Base-by-base conservation (phyloP, 1,284 basidiomycete species). In the Ceratobasidium sp. region DNA sequence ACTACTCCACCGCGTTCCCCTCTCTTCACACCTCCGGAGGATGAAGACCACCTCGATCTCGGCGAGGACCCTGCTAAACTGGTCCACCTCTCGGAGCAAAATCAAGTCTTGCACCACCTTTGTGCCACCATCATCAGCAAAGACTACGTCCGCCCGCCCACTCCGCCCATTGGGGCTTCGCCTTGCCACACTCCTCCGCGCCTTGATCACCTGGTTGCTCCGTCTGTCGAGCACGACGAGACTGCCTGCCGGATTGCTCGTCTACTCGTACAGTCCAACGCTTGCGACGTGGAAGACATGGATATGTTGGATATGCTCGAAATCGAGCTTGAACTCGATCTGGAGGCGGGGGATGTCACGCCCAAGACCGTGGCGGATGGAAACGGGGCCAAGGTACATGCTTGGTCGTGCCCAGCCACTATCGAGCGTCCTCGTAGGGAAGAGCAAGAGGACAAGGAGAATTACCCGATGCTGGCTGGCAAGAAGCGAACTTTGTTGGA, bases 161-260 rank as follows among this genome's bases (percentile, higher is more conserved):
- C 71, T 7, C 71, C 71, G 7, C 71, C 71, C 8, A 23, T 30
- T 8, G 71, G 71, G 8, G 57, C 57, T 12, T 64, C 71, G 1
- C 71, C 71, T 20, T 74, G 71, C 46, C 16, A 35, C 30, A 74
- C 71, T 2, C 71, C 71, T 18, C 71, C 71, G 3, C 55, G 44
- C 30, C 60, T 48, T 16, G 16, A 10, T 38, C 23, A n/a, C 46
- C 33, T 14, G 16, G 16, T 35, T 30, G 14, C 65, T 14, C 20
- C 38, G 23, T 27, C 54, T 12, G 20, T 67, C 44, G 44, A n/a
- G 6, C 59, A 74, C 30, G 71, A 74, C 30, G 71, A 74, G 41
- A 59, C 44, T n/a, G 59, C 71, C 18, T 62, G 46, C 30, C 57
- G 59, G 18, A 44, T 74, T 23, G 71, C 71, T 20, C 38, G 71